Evolutionary conservation across 768 basidiomycete genomes (phyloP).

Genomic region (Lentinula detonsa): DNA sequence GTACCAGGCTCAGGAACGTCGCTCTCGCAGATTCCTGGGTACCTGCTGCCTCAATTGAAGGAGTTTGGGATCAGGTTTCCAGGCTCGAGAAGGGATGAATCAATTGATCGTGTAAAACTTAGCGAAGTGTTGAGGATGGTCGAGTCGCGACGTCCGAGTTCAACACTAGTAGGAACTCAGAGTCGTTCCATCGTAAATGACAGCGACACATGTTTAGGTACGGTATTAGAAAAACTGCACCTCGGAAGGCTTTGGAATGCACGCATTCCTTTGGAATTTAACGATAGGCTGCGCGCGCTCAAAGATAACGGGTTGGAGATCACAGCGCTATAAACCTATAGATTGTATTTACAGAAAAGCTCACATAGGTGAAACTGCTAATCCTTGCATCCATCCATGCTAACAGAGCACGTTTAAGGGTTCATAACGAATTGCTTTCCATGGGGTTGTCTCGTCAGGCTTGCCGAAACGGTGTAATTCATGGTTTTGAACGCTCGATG

Average conservation of each 20-base stretch:
- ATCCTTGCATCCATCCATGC: not conserved
- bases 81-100: not conserved
- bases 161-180: not conserved
- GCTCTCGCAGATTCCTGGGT: not conserved
- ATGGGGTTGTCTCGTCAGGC: too few relatives aligned
- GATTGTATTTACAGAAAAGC: not conserved
- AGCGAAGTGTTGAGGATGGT: not conserved
- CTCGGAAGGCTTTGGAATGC: not conserved
- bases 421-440: too few relatives aligned
- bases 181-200: not conserved
- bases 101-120: not conserved
- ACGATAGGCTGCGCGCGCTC: not conserved
- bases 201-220: not conserved
- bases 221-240: not conserved
- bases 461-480: too few relatives aligned
- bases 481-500: too few relatives aligned
- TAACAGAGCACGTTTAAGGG: not conserved
- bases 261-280: not conserved
- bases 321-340: not conserved
- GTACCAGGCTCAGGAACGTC: not conserved
- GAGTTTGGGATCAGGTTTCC: not conserved
- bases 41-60: not conserved
- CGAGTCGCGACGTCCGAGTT: not conserved
- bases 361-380: not conserved
- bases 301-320: not conserved